Evolutionary conservation across 495 filamentous ascomycete genomes (phyloP), one percentile per base, ranked within the genome.

Genomic region (Aspergillus bertholletiae): DNA sequence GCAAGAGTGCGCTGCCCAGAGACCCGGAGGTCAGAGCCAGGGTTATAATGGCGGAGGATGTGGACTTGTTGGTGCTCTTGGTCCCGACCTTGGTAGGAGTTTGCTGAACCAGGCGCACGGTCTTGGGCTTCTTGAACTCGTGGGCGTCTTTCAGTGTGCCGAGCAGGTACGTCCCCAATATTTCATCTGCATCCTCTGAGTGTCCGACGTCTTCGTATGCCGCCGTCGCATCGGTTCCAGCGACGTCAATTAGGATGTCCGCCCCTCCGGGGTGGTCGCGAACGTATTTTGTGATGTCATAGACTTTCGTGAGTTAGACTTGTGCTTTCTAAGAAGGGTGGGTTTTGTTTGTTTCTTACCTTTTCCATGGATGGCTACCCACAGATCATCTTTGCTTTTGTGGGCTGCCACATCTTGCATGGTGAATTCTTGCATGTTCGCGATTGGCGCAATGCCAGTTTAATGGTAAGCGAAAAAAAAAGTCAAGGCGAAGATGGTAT

Each of bases 221-320:
- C 6, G 67, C 70, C 1, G 74, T 82, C 4, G 77, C 80, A 64
- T 84, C 80, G 32, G 56, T 66, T 5, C 82, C 81, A 23, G 78
- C 82, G 5, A 72, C 64, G 39, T 83, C 77, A 5, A 68, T 4
- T 0, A 84, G 68, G 8, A 76, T 63, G 0, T 78, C 76, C 12
- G 63, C 63, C 3, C 80, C 82, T 9, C 82, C 82, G 0, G 82
- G 82, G 55, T 84, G 80, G 51, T 84, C 80, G 48, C 75, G 59
- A 0, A 76, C 39, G 53, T 82, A 83, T 22, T 66, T 58, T 7
- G 80, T 71, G 35, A 80, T 67, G 62, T 84, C 61, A 59, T 79
- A 82, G 3, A 83, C 80, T 83, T 44, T 15, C 2, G 20, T 18
- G 7, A 2, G 32, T 40, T 26, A 39, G 22, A 45, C 27, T 20